Conservation (phyloP, 2,329 filamentous ascomycete species). For the Fusarium beomiforme region DNA sequence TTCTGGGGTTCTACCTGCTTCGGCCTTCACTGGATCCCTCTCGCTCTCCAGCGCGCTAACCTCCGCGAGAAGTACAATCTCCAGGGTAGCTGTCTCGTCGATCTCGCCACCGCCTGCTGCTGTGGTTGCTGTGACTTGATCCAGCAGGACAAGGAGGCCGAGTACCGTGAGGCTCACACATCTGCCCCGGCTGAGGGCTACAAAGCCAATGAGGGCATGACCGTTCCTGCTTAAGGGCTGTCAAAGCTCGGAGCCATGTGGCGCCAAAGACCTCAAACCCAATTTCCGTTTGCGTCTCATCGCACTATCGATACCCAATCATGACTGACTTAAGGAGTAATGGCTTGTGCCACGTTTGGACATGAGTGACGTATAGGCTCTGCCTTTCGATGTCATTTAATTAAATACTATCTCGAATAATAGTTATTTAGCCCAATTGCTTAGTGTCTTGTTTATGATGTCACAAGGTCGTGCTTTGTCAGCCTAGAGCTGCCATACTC, state of each 20-base stretch:
- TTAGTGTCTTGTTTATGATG: not conserved
- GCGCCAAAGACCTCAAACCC: not conserved
- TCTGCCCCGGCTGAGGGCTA: constrained; percentile 27
- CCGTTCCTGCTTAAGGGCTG: constrained; percentile 9
- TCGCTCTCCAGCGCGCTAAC: constrained; percentile 57
- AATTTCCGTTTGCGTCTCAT: constrained; percentile 4
- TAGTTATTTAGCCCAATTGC: not conserved
- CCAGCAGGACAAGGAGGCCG: constrained; percentile 60
- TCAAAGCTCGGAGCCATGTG: not conserved
- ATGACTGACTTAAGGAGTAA: not conserved
- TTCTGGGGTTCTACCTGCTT: constrained; percentile 54
- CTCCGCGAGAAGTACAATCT: constrained; percentile 58
- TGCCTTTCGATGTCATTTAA: not conserved
- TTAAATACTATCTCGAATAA: not conserved
- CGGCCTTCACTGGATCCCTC: constrained; percentile 54
- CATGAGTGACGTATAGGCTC: not conserved
- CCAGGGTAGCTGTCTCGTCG: constrained; percentile 54
- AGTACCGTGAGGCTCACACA: constrained; percentile 46
- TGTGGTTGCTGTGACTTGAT: constrained; percentile 57
- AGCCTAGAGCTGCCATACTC: no score
- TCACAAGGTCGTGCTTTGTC: no score
- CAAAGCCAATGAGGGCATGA: constrained; percentile 38
- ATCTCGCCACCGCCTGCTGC: constrained; percentile 56
- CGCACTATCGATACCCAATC: constrained; percentile 33
- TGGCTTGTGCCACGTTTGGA: not conserved